These are phyloP conservation scores for Cytospora leucostoma DNA, from an alignment of 2,329 filamentous ascomycete species.

Conservation along the genomic window DNA sequence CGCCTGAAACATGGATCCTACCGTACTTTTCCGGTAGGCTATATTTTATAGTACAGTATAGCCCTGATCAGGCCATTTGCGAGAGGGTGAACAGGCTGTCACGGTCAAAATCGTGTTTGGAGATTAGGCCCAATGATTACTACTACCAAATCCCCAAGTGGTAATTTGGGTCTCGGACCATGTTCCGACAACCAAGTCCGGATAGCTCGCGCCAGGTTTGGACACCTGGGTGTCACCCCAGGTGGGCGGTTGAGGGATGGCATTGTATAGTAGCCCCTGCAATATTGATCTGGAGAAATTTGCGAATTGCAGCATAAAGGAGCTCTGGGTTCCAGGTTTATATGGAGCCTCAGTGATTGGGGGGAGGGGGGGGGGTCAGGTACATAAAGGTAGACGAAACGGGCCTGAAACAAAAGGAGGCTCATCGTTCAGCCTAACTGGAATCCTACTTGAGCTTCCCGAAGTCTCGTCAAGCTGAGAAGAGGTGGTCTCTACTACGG, in stretches of 20 bases:
- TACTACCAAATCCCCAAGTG: neutral
- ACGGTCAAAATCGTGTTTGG: neutral
- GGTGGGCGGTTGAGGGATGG: too few relatives aligned
- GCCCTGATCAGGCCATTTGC: neutral
- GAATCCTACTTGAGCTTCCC: too few relatives aligned
- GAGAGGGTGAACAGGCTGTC: neutral
- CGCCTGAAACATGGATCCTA: neutral
- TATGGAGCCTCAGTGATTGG: neutral
- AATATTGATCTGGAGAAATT: too few relatives aligned
- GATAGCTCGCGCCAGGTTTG: neutral
- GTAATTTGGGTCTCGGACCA: slow-evolving; percentile 1
- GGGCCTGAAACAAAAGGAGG: too few relatives aligned
- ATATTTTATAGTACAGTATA: too few relatives aligned
- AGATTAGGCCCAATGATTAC: slow-evolving; percentile 15
- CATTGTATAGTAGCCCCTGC: too few relatives aligned
- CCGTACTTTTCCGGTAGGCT: neutral
- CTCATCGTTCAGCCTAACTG: too few relatives aligned
- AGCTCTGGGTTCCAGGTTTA: too few relatives aligned
- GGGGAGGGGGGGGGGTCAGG: neutral
- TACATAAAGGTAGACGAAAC: neutral
- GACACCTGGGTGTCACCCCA: neutral
- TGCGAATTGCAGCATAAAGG: too few relatives aligned
- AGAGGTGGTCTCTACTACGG: too few relatives aligned
- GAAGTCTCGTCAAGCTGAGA: too few relatives aligned
- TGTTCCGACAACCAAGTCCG: slow-evolving; percentile 15